phyloP scores from a whole-genome alignment of 1,284 basidiomycete genomes.

The Ustilago sp. region DNA sequence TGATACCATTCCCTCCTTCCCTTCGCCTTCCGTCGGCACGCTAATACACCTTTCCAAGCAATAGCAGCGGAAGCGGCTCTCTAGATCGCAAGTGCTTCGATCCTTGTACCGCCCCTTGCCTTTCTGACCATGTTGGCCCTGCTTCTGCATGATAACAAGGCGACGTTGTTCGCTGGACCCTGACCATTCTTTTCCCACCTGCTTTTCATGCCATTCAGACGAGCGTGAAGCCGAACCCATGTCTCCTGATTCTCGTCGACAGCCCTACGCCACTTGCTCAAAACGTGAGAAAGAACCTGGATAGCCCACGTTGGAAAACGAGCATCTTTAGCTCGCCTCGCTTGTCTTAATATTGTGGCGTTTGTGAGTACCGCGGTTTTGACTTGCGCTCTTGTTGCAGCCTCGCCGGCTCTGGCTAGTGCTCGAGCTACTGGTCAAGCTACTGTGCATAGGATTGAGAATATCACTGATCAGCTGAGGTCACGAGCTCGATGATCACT shows the following conservation, averaged over 20 bases:
- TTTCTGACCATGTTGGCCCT: background rate
- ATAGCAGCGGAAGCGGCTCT: background rate
- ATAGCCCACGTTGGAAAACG: background rate
- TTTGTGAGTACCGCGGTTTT: background rate
- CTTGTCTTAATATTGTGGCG: background rate
- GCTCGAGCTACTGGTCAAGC: too few relatives aligned
- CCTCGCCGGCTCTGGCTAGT: background rate
- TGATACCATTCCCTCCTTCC: too few relatives aligned
- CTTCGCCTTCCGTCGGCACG: background rate
- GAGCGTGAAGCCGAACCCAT: background rate
- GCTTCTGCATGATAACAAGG: slow-evolving; percentile 6
- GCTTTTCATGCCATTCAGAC: background rate
- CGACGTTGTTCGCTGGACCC: background rate
- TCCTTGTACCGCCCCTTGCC: background rate
- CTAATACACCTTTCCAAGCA: background rate
- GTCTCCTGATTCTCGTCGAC: background rate
- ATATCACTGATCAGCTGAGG: too few relatives aligned
- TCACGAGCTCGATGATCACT: too few relatives aligned
- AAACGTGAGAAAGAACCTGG: background rate
- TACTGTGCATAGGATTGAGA: too few relatives aligned
- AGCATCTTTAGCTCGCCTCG: background rate
- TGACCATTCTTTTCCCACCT: background rate
- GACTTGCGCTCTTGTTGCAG: background rate
- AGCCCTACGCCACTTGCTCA: background rate
- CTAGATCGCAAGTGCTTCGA: background rate